Evolutionary conservation across 129 eudicot species (phyloP).

Genomic region (Saposhnikovia divaricata): DNA sequence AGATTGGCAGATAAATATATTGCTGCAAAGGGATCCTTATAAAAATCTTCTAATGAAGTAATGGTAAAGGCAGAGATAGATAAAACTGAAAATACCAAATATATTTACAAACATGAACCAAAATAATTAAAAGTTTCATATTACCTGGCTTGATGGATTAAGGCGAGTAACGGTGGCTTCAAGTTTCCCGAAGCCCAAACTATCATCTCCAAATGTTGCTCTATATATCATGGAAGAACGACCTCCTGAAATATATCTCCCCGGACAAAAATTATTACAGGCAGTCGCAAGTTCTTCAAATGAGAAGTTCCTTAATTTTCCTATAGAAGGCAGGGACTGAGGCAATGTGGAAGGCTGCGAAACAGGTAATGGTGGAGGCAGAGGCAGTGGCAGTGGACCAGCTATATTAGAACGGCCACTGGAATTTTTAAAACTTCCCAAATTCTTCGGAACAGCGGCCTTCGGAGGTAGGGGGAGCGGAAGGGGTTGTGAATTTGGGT

Average conservation of each 20-base stretch:
- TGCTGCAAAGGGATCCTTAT: neutral
- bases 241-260: conserved; percentile 64
- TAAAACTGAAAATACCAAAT: neutral
- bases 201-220: conserved; percentile 74
- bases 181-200: conserved; percentile 41
- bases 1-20: neutral
- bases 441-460: conserved; percentile 27
- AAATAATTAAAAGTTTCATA: neutral
- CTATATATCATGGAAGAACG: conserved; percentile 69
- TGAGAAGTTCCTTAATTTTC: conserved; percentile 47
- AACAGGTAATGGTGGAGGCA: conserved; percentile 34
- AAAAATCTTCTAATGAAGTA: neutral
- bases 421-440: conserved; percentile 55
- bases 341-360: conserved; percentile 32
- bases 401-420: conserved; percentile 61
- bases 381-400: conserved; percentile 45
- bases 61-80: neutral
- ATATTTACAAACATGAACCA: neutral
- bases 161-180: conserved; percentile 91
- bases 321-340: conserved; percentile 31
- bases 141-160: conserved; percentile 72
- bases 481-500: conserved; percentile 72
- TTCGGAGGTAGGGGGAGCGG: conserved; percentile 68
- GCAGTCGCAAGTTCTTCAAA: conserved; percentile 82
- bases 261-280: conserved; percentile 75